Evolutionary conservation across 169 alveolate species (phyloP).

Genomic region (Toxoplasma gondii): DNA sequence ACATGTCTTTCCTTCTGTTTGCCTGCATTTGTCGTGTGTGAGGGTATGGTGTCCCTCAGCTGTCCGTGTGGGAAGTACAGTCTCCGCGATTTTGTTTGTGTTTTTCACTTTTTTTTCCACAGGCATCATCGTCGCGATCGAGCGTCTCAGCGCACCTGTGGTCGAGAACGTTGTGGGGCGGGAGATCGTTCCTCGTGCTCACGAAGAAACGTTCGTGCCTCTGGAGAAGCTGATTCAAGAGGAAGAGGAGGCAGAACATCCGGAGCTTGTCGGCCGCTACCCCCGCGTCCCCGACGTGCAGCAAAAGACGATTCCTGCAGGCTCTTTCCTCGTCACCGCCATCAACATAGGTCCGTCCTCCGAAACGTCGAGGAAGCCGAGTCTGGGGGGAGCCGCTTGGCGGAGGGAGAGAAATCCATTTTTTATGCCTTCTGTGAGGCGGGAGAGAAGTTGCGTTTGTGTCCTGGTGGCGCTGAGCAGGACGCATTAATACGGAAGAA

Average conservation of each 20-base stretch:
- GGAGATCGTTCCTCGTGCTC: background rate
- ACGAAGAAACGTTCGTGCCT: background rate
- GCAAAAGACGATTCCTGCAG: background rate
- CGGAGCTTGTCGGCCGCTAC: constrained; percentile 9
- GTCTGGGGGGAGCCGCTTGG: background rate
- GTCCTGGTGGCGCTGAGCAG: too few relatives aligned
- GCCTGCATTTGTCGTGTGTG: too few relatives aligned
- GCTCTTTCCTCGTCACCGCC: background rate
- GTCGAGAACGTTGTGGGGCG: background rate
- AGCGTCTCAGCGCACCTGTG: background rate
- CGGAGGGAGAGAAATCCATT: background rate
- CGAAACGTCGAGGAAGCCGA: background rate
- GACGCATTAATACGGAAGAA: too few relatives aligned
- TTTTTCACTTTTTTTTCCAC: background rate
- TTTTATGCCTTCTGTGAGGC: too few relatives aligned
- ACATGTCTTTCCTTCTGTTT: too few relatives aligned
- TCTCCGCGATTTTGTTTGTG: too few relatives aligned
- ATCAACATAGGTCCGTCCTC: constrained; percentile 15
- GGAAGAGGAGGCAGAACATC: background rate
- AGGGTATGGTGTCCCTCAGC: too few relatives aligned
- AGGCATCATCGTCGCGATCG: constrained; percentile 15
- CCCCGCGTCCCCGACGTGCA: background rate
- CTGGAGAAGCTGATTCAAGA: constrained; percentile 9
- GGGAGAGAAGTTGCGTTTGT: too few relatives aligned
- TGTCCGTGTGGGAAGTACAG: too few relatives aligned